phyloP scores from a whole-genome alignment of 495 filamentous ascomycete species.

The Parmelia sp. region DNA sequence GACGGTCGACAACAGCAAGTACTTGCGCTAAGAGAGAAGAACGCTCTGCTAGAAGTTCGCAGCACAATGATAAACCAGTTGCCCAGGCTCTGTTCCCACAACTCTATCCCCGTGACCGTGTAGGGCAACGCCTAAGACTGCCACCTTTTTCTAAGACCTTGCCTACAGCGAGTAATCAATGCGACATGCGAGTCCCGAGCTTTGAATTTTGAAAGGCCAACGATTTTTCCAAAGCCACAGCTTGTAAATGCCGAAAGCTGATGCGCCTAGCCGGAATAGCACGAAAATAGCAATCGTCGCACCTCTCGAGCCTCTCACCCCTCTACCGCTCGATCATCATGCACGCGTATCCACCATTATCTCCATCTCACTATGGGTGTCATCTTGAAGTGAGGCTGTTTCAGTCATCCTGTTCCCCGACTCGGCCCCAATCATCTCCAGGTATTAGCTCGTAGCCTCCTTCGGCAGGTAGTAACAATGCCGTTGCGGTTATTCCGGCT shows the following conservation, averaged over 20 bases:
- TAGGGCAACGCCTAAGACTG: background rate
- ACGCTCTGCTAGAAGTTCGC: background rate
- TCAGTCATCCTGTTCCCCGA: background rate
- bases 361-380: background rate
- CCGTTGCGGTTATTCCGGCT: slow-evolving; percentile 55
- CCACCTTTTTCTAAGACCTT: background rate
- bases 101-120: background rate
- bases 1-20: background rate
- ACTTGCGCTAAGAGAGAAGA: background rate
- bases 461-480: slow-evolving; percentile 64
- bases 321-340: background rate
- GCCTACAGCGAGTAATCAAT: background rate
- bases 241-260: slow-evolving; percentile 15
- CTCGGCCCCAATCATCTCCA: slow-evolving; percentile 19
- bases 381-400: background rate
- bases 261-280: background rate
- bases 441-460: slow-evolving; percentile 79
- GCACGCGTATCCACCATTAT: background rate
- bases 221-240: slow-evolving; percentile 6
- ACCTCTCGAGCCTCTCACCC: background rate
- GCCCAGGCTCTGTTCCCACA: no score
- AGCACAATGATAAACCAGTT: no score
- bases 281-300: background rate
- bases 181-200: background rate
- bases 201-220: background rate